Conservation (phyloP, 2,329 filamentous ascomycete species). For the Talaromyces marneffei region DNA sequence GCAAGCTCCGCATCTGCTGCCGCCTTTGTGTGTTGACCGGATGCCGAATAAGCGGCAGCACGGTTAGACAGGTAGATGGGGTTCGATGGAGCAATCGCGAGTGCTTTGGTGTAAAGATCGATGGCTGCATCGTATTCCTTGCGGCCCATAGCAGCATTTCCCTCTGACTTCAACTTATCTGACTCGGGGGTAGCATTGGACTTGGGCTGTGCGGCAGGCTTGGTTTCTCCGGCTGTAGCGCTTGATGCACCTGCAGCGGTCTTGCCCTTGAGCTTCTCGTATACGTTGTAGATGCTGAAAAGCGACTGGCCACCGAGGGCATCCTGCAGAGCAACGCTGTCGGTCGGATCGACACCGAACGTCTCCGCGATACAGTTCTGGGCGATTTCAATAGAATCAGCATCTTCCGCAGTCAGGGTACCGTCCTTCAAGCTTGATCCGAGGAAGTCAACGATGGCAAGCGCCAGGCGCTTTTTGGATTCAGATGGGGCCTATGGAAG, state of each 20-base stretch:
- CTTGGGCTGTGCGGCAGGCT: slow-evolving; percentile 32
- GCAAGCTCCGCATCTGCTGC: slow-evolving; percentile 85
- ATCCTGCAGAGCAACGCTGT: slow-evolving; percentile 65
- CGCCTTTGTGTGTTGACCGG: slow-evolving; percentile 76
- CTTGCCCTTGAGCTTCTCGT: slow-evolving; percentile 84
- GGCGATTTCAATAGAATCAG: slow-evolving; percentile 89
- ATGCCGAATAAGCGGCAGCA: slow-evolving; percentile 84
- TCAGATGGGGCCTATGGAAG: slow-evolving; percentile 37
- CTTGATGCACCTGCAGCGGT: slow-evolving; percentile 43
- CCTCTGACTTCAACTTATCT: slow-evolving; percentile 80
- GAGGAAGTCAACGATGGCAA: slow-evolving; percentile 96
- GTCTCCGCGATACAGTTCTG: slow-evolving; percentile 89
- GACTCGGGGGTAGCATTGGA: slow-evolving; percentile 59
- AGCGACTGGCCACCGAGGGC: slow-evolving; percentile 84
- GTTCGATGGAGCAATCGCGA: slow-evolving; percentile 74
- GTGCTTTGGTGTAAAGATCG: slow-evolving; percentile 79
- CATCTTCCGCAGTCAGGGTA: slow-evolving; percentile 79
- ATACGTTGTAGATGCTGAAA: slow-evolving; percentile 86
- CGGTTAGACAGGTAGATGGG: slow-evolving; percentile 97
- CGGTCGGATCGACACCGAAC: slow-evolving; percentile 86
- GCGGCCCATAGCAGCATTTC: slow-evolving; percentile 89
- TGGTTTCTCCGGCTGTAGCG: slow-evolving; percentile 16
- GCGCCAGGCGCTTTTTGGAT: slow-evolving; percentile 80
- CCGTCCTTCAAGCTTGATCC: slow-evolving; percentile 77
- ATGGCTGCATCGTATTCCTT: slow-evolving; percentile 85